These are phyloP conservation scores for Fusarium setosum DNA, from an alignment of 2,329 filamentous ascomycete species.

Conservation along the genomic window DNA sequence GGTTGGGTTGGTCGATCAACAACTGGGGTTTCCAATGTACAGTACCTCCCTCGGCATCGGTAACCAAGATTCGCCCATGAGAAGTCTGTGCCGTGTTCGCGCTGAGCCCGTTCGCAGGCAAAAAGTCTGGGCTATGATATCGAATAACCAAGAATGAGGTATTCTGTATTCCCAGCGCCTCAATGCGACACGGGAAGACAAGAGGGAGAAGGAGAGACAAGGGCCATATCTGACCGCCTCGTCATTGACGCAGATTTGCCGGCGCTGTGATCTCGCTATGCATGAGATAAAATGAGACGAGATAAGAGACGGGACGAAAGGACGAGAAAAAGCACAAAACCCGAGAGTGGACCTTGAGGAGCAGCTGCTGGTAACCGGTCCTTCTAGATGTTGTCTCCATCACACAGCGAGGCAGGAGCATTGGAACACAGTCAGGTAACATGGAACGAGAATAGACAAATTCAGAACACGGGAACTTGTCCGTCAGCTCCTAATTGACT, in stretches of 20 bases:
- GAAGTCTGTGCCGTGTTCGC: slow-evolving; percentile 7
- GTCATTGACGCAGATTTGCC: background rate
- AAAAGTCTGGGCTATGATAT: background rate
- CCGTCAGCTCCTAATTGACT: too few relatives aligned
- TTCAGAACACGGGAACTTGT: too few relatives aligned
- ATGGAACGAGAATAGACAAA: background rate
- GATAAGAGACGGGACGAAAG: background rate
- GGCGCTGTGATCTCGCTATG: slow-evolving; percentile 11
- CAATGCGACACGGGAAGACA: background rate
- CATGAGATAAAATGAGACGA: slow-evolving; percentile 2
- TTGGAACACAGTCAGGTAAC: too few relatives aligned
- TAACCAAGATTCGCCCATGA: background rate
- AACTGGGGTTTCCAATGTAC: slow-evolving; percentile 19
- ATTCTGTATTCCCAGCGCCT: background rate
- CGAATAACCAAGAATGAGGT: background rate
- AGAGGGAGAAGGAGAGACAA: background rate
- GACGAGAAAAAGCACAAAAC: background rate
- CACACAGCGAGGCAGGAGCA: background rate
- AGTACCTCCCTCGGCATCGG: slow-evolving; percentile 6
- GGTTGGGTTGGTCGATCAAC: slow-evolving; percentile 29
- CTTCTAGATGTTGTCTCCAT: background rate
- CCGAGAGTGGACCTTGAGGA: slow-evolving; percentile 8
- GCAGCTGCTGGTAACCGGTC: slow-evolving; percentile 10
- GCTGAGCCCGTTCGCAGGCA: background rate
- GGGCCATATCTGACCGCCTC: background rate